Evolutionary conservation across 768 basidiomycete genomes (phyloP), one percentile per base, ranked within the genome.

Genomic region (Pulveroboletus sp.): DNA sequence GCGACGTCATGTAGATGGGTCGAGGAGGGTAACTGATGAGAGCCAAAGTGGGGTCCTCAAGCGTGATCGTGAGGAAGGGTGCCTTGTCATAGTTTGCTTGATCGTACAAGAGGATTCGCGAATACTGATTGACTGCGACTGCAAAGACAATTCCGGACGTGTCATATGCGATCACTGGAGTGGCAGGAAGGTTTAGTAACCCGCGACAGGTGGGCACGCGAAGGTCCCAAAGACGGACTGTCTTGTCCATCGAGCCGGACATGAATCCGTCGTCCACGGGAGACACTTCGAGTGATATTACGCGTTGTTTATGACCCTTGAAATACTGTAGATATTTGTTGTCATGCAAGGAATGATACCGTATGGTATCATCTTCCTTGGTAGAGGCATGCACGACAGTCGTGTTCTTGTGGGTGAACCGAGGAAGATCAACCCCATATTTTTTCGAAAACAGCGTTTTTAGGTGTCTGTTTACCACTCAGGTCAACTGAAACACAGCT

Each of bases 321-420:
- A 97, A 98, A 72, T 99, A 99, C 55, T 87, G 83, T 27, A 98
- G 72, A 66, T 94, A 99, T 65, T 88, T 92, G 77, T 97, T 97
- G 77, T 95, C 93, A 68, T 97, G 93, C 42, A 95, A 66, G 2
- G 91, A 94, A 60, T 95, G 91, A 67, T 97, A 97, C 38, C 97
- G 83, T 56, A 98, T 81, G 1, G 89, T 93, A 64, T 97, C 91
- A 67, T 97, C 90, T 66, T 89, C 90, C 66, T 95, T 97, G 16
- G 94, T 97, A 5, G 91, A 94, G 8, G 94, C 89, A 61, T 97
- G 84, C 3, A 98, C 64, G 40, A 97, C 85, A 4, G 86, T 82
- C 0, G 84, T 82, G 56, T 81, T 85, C 64, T 89, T 90, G 72
- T 98, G 97, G 0, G 95, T 97, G 61, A 97, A 97, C 4, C 95